Percentiles rank a stretch among this genome's conserved stretches.
These are phyloP conservation scores for Wickerhamiella infanticola DNA, from an alignment of 1,139 yeast genomes.

Conservation along the genomic window DNA sequence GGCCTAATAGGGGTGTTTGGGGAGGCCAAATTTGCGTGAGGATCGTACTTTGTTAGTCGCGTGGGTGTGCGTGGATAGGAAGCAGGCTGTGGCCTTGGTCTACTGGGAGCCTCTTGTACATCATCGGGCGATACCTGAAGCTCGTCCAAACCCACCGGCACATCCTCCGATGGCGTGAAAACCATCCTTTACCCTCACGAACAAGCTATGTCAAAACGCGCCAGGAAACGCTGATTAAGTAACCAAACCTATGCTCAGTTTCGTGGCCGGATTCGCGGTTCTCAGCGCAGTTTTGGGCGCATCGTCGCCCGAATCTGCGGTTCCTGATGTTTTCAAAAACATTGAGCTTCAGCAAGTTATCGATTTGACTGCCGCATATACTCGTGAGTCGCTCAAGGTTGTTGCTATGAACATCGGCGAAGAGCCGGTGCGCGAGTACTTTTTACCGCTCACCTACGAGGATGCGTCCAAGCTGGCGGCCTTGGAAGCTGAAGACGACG, in stretches of 20 bases:
- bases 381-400: constrained; percentile 44
- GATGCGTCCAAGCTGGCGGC: constrained; percentile 34
- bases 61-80: no score
- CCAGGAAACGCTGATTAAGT: background rate
- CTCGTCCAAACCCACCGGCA: no score
- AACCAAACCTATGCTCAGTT: background rate
- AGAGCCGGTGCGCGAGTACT: constrained; percentile 41
- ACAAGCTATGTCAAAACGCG: no score
- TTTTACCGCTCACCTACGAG: constrained; percentile 34
- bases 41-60: background rate
- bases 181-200: no score
- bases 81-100: no score
- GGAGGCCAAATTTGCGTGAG: background rate
- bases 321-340: constrained; percentile 17
- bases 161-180: no score
- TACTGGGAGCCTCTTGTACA: no score
- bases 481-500: constrained; percentile 22
- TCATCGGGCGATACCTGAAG: no score
- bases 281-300: background rate
- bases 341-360: constrained; percentile 24
- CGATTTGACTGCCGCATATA: constrained; percentile 54
- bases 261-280: background rate
- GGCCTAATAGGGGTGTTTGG: background rate
- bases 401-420: constrained; percentile 44
- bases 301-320: background rate